Evolutionary conservation across 2,329 filamentous ascomycete species (phyloP).

Genomic region (Nothomitra cinnamomea): DNA sequence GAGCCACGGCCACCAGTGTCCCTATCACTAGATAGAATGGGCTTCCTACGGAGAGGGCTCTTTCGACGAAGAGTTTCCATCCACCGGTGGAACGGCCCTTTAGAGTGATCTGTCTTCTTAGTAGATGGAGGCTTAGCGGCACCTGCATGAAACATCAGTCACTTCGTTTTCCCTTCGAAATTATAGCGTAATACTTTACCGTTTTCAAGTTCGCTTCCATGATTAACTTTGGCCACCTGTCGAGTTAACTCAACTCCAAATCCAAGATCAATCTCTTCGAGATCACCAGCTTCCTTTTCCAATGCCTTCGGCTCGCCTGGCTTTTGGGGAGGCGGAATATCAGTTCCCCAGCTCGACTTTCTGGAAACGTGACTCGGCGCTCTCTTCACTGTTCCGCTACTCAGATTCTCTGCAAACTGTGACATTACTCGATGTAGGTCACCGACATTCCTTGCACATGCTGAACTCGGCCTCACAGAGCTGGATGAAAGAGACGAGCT

Average conservation of each 20-base stretch:
- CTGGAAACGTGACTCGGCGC: slow-evolving; percentile 24
- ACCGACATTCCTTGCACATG: slow-evolving; percentile 8
- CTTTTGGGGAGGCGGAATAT: slow-evolving; percentile 14
- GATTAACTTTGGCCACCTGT: neutral
- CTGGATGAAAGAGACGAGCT: neutral
- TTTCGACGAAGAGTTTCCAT: slow-evolving; percentile 50
- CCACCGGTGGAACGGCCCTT: slow-evolving; percentile 51
- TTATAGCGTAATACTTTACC: neutral
- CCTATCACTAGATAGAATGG: neutral
- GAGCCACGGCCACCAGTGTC: neutral
- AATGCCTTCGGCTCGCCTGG: neutral
- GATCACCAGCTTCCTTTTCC: slow-evolving; percentile 2
- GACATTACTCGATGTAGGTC: slow-evolving; percentile 3
- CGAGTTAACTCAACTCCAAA: neutral
- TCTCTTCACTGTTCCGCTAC: slow-evolving; percentile 13
- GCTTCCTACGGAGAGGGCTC: slow-evolving; percentile 18
- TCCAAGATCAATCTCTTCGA: slow-evolving; percentile 6
- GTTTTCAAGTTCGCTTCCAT: slow-evolving; percentile 3
- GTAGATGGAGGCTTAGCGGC: slow-evolving; percentile 3
- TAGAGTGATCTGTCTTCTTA: slow-evolving; percentile 5
- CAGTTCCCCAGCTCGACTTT: slow-evolving; percentile 24
- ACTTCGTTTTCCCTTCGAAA: neutral
- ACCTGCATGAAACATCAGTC: neutral
- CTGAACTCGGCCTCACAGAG: slow-evolving; percentile 2
- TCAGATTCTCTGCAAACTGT: neutral